These are phyloP conservation scores for Fusarium heterosporum DNA, from an alignment of 2,329 filamentous ascomycete species.

Conservation along the genomic window DNA sequence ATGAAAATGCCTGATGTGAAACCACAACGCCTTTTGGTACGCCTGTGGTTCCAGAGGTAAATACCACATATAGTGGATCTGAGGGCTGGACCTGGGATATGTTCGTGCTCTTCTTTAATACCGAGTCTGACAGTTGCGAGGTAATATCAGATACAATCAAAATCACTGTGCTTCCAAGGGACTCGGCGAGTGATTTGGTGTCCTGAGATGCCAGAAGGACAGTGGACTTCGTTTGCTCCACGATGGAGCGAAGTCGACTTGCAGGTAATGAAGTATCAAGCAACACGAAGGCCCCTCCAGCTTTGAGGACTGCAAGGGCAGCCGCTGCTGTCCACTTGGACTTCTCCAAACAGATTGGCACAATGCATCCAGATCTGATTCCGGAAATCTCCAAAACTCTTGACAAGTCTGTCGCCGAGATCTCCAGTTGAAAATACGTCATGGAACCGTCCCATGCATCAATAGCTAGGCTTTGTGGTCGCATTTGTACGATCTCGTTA, in stretches of 20 bases:
- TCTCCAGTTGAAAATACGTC: background rate
- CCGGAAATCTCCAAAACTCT: background rate
- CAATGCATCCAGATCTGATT: background rate
- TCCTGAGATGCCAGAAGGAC: conserved; percentile 6
- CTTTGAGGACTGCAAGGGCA: background rate
- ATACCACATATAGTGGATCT: background rate
- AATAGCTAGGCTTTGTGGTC: background rate
- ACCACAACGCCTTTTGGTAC: conserved; percentile 9
- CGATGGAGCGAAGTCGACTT: background rate
- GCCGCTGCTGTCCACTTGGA: conserved; percentile 2
- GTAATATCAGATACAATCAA: too few relatives aligned
- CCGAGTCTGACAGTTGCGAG: background rate
- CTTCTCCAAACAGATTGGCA: conserved; percentile 4
- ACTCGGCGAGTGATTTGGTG: background rate
- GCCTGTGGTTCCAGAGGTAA: conserved; percentile 11
- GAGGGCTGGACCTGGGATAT: background rate
- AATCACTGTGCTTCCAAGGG: background rate
- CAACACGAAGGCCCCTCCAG: background rate
- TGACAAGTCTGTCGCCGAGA: background rate
- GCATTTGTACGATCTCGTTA: background rate
- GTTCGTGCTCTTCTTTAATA: background rate
- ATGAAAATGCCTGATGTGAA: background rate
- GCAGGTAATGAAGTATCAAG: background rate
- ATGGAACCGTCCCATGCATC: conserved; percentile 6
- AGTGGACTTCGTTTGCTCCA: background rate